phyloP scores from a whole-genome alignment of 192 early-diverging fungal genomes.

The Coemansia asiatica region DNA sequence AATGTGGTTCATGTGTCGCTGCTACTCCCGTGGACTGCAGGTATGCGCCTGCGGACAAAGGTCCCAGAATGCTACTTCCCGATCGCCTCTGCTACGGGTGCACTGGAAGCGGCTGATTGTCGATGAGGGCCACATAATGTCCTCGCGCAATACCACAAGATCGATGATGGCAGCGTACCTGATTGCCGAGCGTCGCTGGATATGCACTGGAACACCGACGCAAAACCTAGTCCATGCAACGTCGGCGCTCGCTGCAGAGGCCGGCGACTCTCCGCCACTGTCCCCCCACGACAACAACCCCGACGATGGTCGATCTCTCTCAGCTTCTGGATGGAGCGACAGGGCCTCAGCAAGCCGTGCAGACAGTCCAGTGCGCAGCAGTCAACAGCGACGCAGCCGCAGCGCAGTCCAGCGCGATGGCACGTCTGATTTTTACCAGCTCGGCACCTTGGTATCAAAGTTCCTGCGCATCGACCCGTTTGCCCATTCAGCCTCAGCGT shows the following conservation, averaged over 20 bases:
- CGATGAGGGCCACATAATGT: slow-evolving; percentile 81
- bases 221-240: slow-evolving; percentile 62
- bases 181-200: slow-evolving; percentile 64
- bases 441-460: slow-evolving; percentile 59
- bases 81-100: slow-evolving; percentile 70
- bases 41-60: slow-evolving; percentile 17
- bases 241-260: slow-evolving; percentile 16
- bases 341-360: not conserved
- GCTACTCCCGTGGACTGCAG: slow-evolving; percentile 25
- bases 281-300: not conserved
- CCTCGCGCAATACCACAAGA: slow-evolving; percentile 49
- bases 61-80: slow-evolving; percentile 19
- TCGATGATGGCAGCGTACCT: slow-evolving; percentile 60
- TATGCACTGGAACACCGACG: slow-evolving; percentile 73
- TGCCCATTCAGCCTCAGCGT: slow-evolving; percentile 46
- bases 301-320: not conserved
- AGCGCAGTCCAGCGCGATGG: slow-evolving; percentile 16
- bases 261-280: not conserved
- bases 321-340: slow-evolving; percentile 12
- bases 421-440: slow-evolving; percentile 51
- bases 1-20: slow-evolving; percentile 46
- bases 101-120: slow-evolving; percentile 80
- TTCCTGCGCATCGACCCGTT: slow-evolving; percentile 69
- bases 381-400: not conserved
- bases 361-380: not conserved